A percentile compares a stretch with the other conserved stretches of the same genome.
Conservation (phyloP, 106 monocot genomes). For the Phalaenopsis equestris region DNA sequence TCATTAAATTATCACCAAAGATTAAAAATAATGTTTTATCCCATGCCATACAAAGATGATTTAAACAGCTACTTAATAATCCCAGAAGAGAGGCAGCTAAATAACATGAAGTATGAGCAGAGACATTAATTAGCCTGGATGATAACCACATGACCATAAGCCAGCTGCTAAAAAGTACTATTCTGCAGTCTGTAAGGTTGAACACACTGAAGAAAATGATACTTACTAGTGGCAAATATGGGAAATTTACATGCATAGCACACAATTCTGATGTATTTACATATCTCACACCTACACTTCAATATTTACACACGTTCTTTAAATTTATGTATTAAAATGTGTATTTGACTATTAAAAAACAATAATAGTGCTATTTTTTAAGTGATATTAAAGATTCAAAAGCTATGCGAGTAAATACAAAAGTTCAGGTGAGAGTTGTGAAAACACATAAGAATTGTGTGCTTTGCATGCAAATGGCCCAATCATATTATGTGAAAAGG, state of each 20-base stretch:
- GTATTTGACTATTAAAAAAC: too few relatives aligned
- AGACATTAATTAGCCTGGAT: neutral
- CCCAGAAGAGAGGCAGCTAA: neutral
- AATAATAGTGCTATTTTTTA: too few relatives aligned
- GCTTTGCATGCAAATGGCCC: too few relatives aligned
- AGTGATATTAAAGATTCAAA: too few relatives aligned
- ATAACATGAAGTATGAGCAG: neutral
- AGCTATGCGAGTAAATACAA: too few relatives aligned
- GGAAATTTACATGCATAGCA: neutral
- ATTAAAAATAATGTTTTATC: neutral
- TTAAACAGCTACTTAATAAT: neutral
- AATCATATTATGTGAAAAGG: conserved; percentile 38
- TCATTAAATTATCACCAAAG: neutral
- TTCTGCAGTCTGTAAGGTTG: neutral
- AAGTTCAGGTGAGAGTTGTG: too few relatives aligned
- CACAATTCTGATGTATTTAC: too few relatives aligned
- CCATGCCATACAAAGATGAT: neutral
- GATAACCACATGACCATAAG: neutral
- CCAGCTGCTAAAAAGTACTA: neutral
- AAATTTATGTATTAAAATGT: too few relatives aligned
- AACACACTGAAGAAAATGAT: neutral
- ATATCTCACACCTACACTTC: too few relatives aligned
- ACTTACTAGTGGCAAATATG: neutral
- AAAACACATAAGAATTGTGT: too few relatives aligned
- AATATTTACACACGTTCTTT: too few relatives aligned